These are phyloP conservation scores for Limtongia smithiae DNA, from an alignment of 805 yeast species.

Conservation along the genomic window DNA sequence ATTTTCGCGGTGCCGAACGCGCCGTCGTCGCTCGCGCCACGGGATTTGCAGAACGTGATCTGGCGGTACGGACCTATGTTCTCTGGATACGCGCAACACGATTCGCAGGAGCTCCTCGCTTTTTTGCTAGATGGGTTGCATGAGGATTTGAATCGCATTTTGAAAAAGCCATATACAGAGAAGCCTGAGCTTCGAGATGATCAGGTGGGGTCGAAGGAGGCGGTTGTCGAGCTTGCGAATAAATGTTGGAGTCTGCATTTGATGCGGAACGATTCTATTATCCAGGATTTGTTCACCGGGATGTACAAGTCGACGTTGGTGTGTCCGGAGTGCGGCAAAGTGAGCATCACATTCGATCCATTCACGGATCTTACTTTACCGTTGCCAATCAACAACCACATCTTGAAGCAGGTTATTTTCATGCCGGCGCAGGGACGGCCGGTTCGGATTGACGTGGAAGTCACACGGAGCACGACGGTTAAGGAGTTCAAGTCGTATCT, in stretches of 20 bases:
- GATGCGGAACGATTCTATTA: constrained; percentile 75
- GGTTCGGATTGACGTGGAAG: constrained; percentile 61
- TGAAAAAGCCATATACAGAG: constrained; percentile 79
- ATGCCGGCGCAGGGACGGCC: constrained; percentile 57
- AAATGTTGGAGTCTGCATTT: constrained; percentile 79
- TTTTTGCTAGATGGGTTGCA: constrained; percentile 85
- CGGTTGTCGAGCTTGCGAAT: constrained; percentile 59
- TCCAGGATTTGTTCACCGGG: constrained; percentile 85
- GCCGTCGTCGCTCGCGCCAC: constrained; percentile 49
- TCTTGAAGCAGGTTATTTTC: constrained; percentile 64
- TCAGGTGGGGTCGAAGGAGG: constrained; percentile 49
- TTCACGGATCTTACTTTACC: constrained; percentile 88
- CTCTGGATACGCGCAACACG: constrained; percentile 82
- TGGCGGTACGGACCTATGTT: constrained; percentile 79
- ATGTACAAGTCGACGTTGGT: constrained; percentile 82
- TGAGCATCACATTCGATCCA: constrained; percentile 90
- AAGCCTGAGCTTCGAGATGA: constrained; percentile 74
- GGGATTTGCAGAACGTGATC: constrained; percentile 70
- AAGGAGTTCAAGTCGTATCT: constrained; percentile 61
- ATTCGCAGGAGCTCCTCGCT: constrained; percentile 87
- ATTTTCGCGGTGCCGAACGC: constrained; percentile 42
- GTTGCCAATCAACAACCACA: constrained; percentile 67
- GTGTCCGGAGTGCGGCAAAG: constrained; percentile 78
- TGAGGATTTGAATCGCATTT: constrained; percentile 83
- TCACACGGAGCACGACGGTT: constrained; percentile 61